Evolutionary conservation across 2,329 filamentous ascomycete genomes (phyloP).

Genomic region (Huntiella abstrusa): DNA sequence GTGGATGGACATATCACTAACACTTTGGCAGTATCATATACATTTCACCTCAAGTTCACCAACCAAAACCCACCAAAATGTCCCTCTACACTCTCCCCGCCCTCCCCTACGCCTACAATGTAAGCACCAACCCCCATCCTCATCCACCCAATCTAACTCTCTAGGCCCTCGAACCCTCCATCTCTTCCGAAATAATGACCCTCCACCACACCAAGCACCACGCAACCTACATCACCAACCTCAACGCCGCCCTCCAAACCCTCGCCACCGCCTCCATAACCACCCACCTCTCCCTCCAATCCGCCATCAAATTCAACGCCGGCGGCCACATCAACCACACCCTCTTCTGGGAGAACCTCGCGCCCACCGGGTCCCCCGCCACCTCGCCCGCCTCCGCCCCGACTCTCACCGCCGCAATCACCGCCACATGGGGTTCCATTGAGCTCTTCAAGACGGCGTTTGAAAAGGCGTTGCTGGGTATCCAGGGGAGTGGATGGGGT

Average conservation of each 20-base stretch:
- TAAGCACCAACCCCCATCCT: conserved; percentile 22
- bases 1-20: no score
- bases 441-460: conserved; percentile 49
- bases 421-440: conserved; percentile 48
- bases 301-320: conserved; percentile 67
- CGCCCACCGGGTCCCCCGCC: conserved; percentile 38
- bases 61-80: conserved; percentile 1
- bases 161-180: conserved; percentile 52
- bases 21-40: no score
- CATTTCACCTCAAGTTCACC: no score
- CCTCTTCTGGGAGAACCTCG: conserved; percentile 77
- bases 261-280: conserved; percentile 36
- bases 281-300: conserved; percentile 47
- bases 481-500: conserved; percentile 77
- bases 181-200: conserved; percentile 64
- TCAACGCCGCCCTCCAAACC: conserved; percentile 46
- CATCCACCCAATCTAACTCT: background rate
- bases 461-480: conserved; percentile 41
- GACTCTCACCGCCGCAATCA: conserved; percentile 40
- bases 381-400: conserved; percentile 36
- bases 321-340: conserved; percentile 88
- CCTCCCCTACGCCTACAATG: conserved; percentile 52
- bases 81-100: conserved; percentile 38
- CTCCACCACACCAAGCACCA: conserved; percentile 67
- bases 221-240: conserved; percentile 57